A percentile compares a stretch with the other conserved stretches of the same genome.
Conservation (phyloP, 371 early-diverging fungal species). For the Capillidium heterosporum region DNA sequence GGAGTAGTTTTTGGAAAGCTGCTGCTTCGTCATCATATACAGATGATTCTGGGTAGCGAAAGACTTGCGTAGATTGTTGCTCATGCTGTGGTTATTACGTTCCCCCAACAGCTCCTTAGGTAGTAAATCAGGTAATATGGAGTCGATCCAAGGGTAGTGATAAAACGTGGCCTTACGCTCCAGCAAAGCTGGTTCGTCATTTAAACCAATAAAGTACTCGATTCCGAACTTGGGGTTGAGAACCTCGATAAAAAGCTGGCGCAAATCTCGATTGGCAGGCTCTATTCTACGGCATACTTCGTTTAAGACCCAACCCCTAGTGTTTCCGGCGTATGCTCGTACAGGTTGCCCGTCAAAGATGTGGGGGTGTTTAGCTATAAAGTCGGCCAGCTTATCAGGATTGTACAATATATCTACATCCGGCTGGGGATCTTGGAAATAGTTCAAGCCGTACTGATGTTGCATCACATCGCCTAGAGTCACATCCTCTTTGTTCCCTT, state of each 20-base stretch:
- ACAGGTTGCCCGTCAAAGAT: conserved; percentile 26
- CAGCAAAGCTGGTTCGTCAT: too few species aligned
- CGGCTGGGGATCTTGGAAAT: conserved; percentile 16
- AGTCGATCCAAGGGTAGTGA: neutral
- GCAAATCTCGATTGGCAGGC: conserved; percentile 28
- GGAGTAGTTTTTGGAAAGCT: too few species aligned
- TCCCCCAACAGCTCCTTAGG: neutral
- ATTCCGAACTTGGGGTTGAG: conserved; percentile 18
- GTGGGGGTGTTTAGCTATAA: conserved; percentile 40
- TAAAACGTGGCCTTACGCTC: neutral
- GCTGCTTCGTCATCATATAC: too few species aligned
- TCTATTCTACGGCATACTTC: conserved; percentile 42
- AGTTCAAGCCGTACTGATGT: conserved; percentile 41
- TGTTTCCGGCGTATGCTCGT: conserved; percentile 39
- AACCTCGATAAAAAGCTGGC: conserved; percentile 30
- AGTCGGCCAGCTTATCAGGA: neutral
- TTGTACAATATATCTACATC: neutral
- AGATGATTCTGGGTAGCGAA: too few species aligned
- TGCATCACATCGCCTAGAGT: conserved; percentile 34
- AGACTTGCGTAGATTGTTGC: too few species aligned
- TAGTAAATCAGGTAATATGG: neutral
- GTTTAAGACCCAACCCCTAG: conserved; percentile 51
- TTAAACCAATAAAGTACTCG: conserved; percentile 23
- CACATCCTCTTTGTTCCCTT: conserved; percentile 53
- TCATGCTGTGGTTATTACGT: too few species aligned